A percentile compares a stretch with the other conserved stretches of the same genome.
These are phyloP conservation scores for Penicillium sp. DNA, from an alignment of 2,329 filamentous ascomycete genomes.

Conservation along the genomic window DNA sequence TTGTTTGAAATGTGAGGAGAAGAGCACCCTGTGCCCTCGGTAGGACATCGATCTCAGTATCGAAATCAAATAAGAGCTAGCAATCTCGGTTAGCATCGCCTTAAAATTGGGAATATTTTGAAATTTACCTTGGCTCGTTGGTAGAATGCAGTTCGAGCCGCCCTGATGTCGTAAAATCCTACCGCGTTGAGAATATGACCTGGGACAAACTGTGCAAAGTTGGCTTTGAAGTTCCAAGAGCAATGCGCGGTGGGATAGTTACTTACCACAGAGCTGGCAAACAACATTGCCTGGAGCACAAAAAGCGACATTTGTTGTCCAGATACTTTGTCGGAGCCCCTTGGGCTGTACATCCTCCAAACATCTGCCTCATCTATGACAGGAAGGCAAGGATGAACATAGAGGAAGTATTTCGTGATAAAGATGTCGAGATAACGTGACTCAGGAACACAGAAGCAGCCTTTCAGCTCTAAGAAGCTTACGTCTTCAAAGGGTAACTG, in stretches of 20 bases:
- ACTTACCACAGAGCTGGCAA: neutral
- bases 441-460: neutral
- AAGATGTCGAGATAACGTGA: neutral
- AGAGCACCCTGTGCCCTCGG: neutral
- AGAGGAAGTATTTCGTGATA: neutral
- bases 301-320: neutral
- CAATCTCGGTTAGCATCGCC: neutral
- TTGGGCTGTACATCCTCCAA: neutral
- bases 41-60: neutral
- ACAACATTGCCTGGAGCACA: neutral
- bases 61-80: neutral
- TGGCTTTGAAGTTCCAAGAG: neutral
- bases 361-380: neutral
- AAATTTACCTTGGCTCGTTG: neutral
- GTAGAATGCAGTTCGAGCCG: neutral
- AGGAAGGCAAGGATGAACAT: neutral
- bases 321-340: neutral
- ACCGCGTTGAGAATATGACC: neutral
- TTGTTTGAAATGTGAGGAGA: neutral
- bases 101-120: neutral
- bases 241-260: neutral
- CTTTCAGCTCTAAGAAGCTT: neutral
- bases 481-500: neutral
- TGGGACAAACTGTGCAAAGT: neutral
- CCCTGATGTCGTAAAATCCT: neutral